Evolutionary conservation across 768 basidiomycete species (phyloP), one percentile per base, ranked within the genome.

Genomic region (Mycena galopus): DNA sequence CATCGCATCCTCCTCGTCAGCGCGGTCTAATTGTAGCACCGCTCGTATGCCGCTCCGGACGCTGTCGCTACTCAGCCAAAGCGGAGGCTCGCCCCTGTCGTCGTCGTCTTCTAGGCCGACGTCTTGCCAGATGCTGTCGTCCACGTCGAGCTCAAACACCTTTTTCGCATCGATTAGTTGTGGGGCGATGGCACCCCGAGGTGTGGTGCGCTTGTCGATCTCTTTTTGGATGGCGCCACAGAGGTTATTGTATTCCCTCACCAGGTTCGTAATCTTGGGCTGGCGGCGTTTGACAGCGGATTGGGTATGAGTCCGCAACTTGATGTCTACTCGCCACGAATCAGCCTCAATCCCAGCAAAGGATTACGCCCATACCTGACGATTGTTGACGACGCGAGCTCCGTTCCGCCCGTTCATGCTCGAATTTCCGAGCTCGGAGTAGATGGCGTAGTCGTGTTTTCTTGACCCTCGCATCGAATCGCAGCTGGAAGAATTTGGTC

Each of bases 81-180:
- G 55, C 17, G 55, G 29, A 55, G 53, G 53, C 23, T 72, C 68
- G 0, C 80, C 77, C 0, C 33, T 12, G 11, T 69, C 69, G 1
- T 47, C 61, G 29, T 79, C 73, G 27, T 81, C 78, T 44, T 72
- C 75, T 23, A 84, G 73, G 1, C 81, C 81, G 53, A 77, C 23
- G 63, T 83, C 79, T 59, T 82, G 77, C 82, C 83, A 85, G 21
- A 84, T 82, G 21, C 75, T 72, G 71, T 82, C 81, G 76, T 84
- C 82, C 30, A 85, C 81, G 75, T 84, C 82, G 0, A 85, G 74
- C 1, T 67, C 64, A 51, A 79, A 85, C 4, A 85, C 1, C 74
- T 21, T 71, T 14, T 76, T 62, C 12, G 30, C 30, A 1, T 74
- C 66, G 37, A 84, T 81, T 9, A 58, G 59, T 6, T 62, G 50